Evolutionary conservation across 2,329 filamentous ascomycete genomes (phyloP).

Genomic region (Lecanicillium sp.): DNA sequence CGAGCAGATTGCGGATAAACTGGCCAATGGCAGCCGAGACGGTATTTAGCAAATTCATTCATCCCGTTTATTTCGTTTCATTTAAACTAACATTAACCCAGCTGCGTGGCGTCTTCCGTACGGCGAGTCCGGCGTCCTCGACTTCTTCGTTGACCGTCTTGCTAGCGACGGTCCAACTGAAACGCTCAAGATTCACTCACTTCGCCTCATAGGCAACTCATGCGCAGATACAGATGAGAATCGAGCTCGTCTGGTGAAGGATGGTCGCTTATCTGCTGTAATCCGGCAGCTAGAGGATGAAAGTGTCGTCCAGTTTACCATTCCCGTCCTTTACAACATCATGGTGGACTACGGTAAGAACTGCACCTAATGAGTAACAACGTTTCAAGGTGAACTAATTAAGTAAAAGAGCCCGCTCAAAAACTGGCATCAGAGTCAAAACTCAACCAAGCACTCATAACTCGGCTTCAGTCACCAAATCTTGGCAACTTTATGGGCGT

Average conservation of each 20-base stretch:
- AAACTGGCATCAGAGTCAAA: conserved; percentile 42
- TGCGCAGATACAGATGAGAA: conserved; percentile 58
- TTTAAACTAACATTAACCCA: conserved; percentile 19
- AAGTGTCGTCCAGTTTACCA: conserved; percentile 39
- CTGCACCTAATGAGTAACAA: background rate
- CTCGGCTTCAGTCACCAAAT: conserved; percentile 37
- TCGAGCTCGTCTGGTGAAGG: conserved; percentile 43
- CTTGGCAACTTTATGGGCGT: conserved; percentile 32
- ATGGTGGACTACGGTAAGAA: conserved; percentile 53
- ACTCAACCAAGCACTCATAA: conserved; percentile 40
- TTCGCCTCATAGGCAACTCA: conserved; percentile 53
- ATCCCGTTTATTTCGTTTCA: background rate
- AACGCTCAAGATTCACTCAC: conserved; percentile 41
- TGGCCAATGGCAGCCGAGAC: conserved; percentile 48
- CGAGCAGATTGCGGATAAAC: conserved; percentile 38
- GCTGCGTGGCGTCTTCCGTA: conserved; percentile 48
- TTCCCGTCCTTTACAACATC: conserved; percentile 55
- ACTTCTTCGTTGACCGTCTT: conserved; percentile 44
- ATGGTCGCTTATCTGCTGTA: conserved; percentile 37
- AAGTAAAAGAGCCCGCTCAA: conserved; percentile 45
- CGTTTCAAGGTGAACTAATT: conserved; percentile 12
- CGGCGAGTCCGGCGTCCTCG: conserved; percentile 49
- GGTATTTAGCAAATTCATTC: conserved; percentile 35
- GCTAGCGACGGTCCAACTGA: conserved; percentile 27
- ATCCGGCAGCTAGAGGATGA: conserved; percentile 39